These are phyloP conservation scores for Lepiota venenata DNA, from an alignment of 768 basidiomycete genomes.

Conservation along the genomic window DNA sequence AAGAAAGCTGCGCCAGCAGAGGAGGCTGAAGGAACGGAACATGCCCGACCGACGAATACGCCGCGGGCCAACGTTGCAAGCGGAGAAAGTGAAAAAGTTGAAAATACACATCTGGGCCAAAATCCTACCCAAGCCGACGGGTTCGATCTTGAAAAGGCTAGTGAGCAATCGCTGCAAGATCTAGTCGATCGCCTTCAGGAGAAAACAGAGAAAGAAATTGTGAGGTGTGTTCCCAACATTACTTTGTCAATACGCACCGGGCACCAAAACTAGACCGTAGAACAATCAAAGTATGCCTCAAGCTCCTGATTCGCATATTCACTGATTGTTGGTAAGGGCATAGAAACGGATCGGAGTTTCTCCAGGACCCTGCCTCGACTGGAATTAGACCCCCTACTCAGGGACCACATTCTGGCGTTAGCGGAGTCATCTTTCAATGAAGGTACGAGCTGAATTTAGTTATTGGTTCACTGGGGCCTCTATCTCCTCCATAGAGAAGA, in stretches of 20 bases:
- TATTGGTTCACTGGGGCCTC: neutral
- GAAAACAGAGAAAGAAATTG: conserved; percentile 83
- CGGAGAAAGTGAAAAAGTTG: neutral
- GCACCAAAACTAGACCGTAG: conserved; percentile 12
- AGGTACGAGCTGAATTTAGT: neutral
- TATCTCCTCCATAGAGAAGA: conserved; percentile 23
- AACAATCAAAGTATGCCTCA: conserved; percentile 31
- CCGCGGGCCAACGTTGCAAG: conserved; percentile 20
- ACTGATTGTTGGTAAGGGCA: conserved; percentile 41
- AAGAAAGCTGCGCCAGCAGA: conserved; percentile 54
- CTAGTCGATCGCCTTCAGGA: conserved; percentile 84
- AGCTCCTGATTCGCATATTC: neutral
- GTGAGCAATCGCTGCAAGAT: conserved; percentile 60
- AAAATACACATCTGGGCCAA: neutral
- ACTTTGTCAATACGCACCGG: no score
- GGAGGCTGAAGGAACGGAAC: conserved; percentile 15
- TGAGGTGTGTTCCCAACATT: conserved; percentile 38
- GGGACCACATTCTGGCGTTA: conserved; percentile 58
- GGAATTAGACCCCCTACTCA: conserved; percentile 56
- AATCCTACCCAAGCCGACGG: neutral
- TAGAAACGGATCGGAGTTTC: conserved; percentile 79
- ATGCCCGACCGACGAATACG: conserved; percentile 12
- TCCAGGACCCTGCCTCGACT: conserved; percentile 60
- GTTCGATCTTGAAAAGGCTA: conserved; percentile 31
- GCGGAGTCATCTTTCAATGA: conserved; percentile 22